A percentile compares a stretch with the other conserved stretches of the same genome.
These are phyloP conservation scores for Podospora conica DNA, from an alignment of 495 filamentous ascomycete species.

Conservation along the genomic window DNA sequence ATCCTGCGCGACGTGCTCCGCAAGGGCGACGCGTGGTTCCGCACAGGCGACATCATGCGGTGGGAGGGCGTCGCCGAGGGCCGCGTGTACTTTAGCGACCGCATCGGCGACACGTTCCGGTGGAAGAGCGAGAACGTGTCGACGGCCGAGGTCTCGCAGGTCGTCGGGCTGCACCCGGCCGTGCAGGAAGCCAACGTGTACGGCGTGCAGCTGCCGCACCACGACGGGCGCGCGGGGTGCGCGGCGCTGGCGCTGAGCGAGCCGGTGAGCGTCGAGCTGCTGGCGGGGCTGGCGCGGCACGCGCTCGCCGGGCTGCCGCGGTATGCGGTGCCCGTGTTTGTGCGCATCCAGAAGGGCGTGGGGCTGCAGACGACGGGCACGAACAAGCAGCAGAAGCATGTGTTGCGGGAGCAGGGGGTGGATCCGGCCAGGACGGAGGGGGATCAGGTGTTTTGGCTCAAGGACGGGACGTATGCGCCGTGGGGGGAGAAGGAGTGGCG, in stretches of 20 bases:
- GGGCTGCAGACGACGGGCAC: slow-evolving; percentile 67
- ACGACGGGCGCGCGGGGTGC: slow-evolving; percentile 84
- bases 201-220: slow-evolving; percentile 72
- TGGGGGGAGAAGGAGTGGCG: slow-evolving; percentile 66
- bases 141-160: slow-evolving; percentile 72
- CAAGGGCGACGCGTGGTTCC: slow-evolving; percentile 81
- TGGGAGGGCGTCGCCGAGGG: slow-evolving; percentile 63
- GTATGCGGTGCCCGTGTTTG: slow-evolving; percentile 73
- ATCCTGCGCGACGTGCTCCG: slow-evolving; percentile 69
- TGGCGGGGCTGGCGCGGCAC: slow-evolving; percentile 56
- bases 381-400: slow-evolving; percentile 79
- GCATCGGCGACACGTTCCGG: slow-evolving; percentile 91
- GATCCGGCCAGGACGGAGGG: slow-evolving; percentile 50
- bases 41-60: slow-evolving; percentile 76
- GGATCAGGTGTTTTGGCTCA: slow-evolving; percentile 60
- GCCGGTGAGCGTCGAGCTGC: slow-evolving; percentile 25
- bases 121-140: slow-evolving; percentile 95
- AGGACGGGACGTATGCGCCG: slow-evolving; percentile 58
- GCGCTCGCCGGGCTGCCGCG: slow-evolving; percentile 51
- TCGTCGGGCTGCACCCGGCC: slow-evolving; percentile 57
- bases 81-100: slow-evolving; percentile 76
- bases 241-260: slow-evolving; percentile 56
- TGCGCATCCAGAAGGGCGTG: slow-evolving; percentile 54
- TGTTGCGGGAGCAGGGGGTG: slow-evolving; percentile 62
- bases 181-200: slow-evolving; percentile 85